Evolutionary conservation across 208 protist species (phyloP), one percentile per base, ranked within the genome.

Genomic region (Trypanosoma theileri): DNA sequence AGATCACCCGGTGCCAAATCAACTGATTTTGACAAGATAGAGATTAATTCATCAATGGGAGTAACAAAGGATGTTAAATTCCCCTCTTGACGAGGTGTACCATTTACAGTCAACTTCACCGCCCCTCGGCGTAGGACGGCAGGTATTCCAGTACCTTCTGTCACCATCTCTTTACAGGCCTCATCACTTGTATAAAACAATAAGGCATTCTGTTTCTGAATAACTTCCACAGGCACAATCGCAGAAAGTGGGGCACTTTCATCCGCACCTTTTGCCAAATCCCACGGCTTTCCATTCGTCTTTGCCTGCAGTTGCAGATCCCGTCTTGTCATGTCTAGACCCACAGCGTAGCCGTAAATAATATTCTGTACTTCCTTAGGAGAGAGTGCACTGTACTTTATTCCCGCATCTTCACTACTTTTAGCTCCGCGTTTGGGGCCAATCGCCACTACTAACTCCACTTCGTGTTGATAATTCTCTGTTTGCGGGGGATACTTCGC

Each of bases 291-390:
- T 13, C 90, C 88, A 21, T 81, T 78, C 21, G 52, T 65, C 66
- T 92, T 95, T 2, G 87, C 86, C 50, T 83, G 54, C n/a, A 68
- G 52, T 72, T 97, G 93, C 53, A 94, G 14, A 54, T 95, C 86
- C n/a, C 93, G 81, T 2, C 84, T 82, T 0, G 93, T 97, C 84
- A 97, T 88, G 76, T 97, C 93, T 11, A 97, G 69, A 21, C 84
- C 87, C 11, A 97, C 66, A 4, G 67, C 88, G 61, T 95, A 97
- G 35, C 85, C 93, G 54, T 79, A 82, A 17, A 97, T 85, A 41
- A 91, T 66, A 11, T 82, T 57, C 12, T 79, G 46, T 28, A 72
- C 92, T 8, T 86, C 71, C 58, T 80, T 69, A 13, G 76, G 53
- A 0, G 75, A 50, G 4, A 96, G 59, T 51, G 88, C 85, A 7